Evolutionary conservation across 1,139 yeast species (phyloP).

Genomic region (Saccharomyces hybrid): DNA sequence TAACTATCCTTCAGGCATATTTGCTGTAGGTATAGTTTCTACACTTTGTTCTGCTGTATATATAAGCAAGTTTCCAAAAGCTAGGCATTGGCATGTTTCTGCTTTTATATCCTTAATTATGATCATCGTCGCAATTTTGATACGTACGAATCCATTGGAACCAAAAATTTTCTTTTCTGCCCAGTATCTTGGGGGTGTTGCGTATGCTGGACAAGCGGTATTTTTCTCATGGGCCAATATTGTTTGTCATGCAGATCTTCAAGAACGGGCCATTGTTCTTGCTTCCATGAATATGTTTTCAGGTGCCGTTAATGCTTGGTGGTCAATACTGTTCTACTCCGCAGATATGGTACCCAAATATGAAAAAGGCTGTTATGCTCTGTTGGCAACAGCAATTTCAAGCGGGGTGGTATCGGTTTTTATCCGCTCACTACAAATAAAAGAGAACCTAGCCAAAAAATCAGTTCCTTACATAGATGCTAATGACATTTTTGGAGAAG

Average conservation of each 20-base stretch:
- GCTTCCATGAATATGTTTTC: slow-evolving; percentile 61
- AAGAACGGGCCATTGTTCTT: slow-evolving; percentile 50
- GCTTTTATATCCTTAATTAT: slow-evolving; percentile 37
- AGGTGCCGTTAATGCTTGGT: slow-evolving; percentile 58
- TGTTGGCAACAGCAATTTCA: slow-evolving; percentile 43
- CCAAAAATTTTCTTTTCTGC: slow-evolving; percentile 42
- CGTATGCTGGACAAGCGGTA: slow-evolving; percentile 52
- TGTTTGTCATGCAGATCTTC: slow-evolving; percentile 46
- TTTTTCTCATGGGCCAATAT: slow-evolving; percentile 58
- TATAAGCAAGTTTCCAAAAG: slow-evolving; percentile 37
- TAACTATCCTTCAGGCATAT: slow-evolving; percentile 52
- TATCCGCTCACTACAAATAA: slow-evolving; percentile 36
- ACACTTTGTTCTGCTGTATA: slow-evolving; percentile 43
- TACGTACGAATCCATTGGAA: slow-evolving; percentile 34
- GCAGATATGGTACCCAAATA: slow-evolving; percentile 47
- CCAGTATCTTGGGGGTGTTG: slow-evolving; percentile 46
- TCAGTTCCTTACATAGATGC: slow-evolving; percentile 22
- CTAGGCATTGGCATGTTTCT: slow-evolving; percentile 48
- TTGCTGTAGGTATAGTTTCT: slow-evolving; percentile 45
- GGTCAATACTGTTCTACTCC: slow-evolving; percentile 47
- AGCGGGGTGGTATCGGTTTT: slow-evolving; percentile 32
- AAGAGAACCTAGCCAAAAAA: slow-evolving; percentile 30
- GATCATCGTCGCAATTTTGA: slow-evolving; percentile 42
- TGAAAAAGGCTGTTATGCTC: slow-evolving; percentile 48
- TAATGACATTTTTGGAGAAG: slow-evolving; percentile 19